Percentiles rank a stretch among this genome's conserved stretches.
These are phyloP conservation scores for Aspergillus nanangensis DNA, from an alignment of 495 filamentous ascomycete species.

Conservation along the genomic window DNA sequence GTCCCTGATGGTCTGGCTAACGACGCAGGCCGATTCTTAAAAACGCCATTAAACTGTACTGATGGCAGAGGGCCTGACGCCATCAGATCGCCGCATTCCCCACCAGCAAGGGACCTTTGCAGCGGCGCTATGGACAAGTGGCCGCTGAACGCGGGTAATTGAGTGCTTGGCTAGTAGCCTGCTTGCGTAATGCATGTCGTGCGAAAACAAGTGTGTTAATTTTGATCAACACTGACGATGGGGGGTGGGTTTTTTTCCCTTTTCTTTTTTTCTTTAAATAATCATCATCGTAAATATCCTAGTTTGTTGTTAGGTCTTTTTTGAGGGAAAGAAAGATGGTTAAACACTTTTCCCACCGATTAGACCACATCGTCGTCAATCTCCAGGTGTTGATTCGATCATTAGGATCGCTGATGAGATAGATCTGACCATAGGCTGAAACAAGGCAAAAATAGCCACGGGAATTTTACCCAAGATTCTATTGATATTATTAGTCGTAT, in stretches of 20 bases:
- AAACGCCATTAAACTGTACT: slow-evolving; percentile 16
- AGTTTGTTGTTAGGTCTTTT: not conserved
- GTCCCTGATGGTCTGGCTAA: slow-evolving; percentile 2
- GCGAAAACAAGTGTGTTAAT: slow-evolving; percentile 26
- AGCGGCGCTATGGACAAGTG: slow-evolving; percentile 31
- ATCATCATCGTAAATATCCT: no score
- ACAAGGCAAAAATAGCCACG: no score
- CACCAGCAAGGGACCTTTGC: slow-evolving; percentile 40
- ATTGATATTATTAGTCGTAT: no score
- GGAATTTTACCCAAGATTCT: no score
- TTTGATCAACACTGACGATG: slow-evolving; percentile 29
- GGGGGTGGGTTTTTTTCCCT: not conserved
- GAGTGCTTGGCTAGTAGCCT: slow-evolving; percentile 29
- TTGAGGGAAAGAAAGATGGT: not conserved
- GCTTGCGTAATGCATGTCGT: slow-evolving; percentile 41
- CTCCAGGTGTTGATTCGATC: no score
- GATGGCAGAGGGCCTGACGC: slow-evolving; percentile 31
- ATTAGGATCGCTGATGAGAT: no score
- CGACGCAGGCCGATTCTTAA: not conserved
- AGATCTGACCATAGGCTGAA: no score
- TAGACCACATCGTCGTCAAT: no score
- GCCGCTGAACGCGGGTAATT: slow-evolving; percentile 33
- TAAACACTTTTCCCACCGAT: no score
- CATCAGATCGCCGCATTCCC: slow-evolving; percentile 41
- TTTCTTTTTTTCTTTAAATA: not conserved